Evolutionary conservation across 495 filamentous ascomycete species (phyloP).

Genomic region (Aspergillus heteromorphus): DNA sequence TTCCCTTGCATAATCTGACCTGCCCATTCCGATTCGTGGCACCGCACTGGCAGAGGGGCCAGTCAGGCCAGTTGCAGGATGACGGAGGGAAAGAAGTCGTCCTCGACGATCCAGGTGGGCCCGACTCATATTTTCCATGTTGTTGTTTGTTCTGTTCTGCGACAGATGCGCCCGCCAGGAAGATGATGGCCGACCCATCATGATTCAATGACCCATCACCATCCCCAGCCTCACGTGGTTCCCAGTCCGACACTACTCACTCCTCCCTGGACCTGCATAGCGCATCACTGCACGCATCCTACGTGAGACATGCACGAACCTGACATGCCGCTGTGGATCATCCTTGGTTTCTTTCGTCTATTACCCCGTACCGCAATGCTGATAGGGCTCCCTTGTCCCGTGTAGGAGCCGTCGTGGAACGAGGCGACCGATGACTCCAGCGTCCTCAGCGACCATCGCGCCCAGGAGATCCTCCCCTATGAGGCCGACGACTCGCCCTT

Average conservation of each 20-base stretch:
- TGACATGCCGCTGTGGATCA: neutral
- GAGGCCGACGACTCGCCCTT: slow-evolving; percentile 64
- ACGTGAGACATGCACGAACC: neutral
- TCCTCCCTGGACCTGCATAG: neutral
- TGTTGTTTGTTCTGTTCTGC: no score
- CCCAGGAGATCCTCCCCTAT: slow-evolving; percentile 33
- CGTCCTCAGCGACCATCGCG: slow-evolving; percentile 35
- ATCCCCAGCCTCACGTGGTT: neutral
- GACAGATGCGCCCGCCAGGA: no score
- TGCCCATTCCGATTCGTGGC: neutral
- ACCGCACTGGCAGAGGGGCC: neutral
- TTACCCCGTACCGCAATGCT: no score
- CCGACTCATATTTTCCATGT: neutral
- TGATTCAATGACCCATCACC: neutral
- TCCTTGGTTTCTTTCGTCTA: neutral
- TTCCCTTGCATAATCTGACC: neutral
- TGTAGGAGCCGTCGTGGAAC: neutral
- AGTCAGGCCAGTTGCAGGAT: neutral
- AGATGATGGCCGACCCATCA: no score
- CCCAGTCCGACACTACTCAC: neutral
- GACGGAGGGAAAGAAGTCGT: neutral
- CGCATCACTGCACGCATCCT: neutral
- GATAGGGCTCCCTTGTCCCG: neutral
- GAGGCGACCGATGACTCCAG: slow-evolving; percentile 9
- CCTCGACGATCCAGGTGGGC: slow-evolving; percentile 3